phyloP scores from a whole-genome alignment of 495 filamentous ascomycete species.

The Hamigera avellanea region DNA sequence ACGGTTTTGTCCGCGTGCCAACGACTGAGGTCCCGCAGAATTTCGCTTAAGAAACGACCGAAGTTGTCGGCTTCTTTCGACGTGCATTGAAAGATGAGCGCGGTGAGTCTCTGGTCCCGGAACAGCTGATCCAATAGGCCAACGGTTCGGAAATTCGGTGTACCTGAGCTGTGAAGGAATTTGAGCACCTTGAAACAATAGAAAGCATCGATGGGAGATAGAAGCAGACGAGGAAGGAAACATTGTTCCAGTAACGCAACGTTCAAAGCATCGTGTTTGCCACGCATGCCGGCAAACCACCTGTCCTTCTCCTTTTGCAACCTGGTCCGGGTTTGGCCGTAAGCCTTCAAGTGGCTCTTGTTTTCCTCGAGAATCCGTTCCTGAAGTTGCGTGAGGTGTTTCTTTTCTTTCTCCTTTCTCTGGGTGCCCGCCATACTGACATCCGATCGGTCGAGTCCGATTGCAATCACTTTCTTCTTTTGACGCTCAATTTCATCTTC shows the following conservation, averaged over 20 bases:
- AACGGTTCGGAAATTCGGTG: conserved; percentile 78
- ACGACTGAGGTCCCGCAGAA: conserved; percentile 61
- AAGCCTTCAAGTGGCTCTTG: conserved; percentile 51
- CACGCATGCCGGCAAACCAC: conserved; percentile 58
- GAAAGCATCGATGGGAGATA: conserved; percentile 77
- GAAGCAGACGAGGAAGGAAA: conserved; percentile 70
- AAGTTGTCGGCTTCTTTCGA: conserved; percentile 84
- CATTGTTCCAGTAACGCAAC: conserved; percentile 77
- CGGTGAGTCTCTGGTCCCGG: conserved; percentile 61
- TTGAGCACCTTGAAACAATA: conserved; percentile 78
- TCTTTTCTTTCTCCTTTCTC: conserved; percentile 53
- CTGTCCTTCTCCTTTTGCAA: conserved; percentile 65
- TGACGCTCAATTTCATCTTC: conserved; percentile 53
- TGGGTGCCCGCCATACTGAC: conserved; percentile 48
- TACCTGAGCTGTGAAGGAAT: conserved; percentile 69
- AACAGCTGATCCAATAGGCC: conserved; percentile 77
- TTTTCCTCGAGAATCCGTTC: conserved; percentile 59
- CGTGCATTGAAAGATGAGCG: conserved; percentile 78
- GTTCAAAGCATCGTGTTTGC: conserved; percentile 55
- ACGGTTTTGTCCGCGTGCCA: conserved; percentile 72
- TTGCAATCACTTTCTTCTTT: conserved; percentile 43
- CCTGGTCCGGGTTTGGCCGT: conserved; percentile 48
- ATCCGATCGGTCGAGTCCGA: conserved; percentile 62
- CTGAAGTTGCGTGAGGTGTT: conserved; percentile 44
- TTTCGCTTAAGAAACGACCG: conserved; percentile 72